Base-by-base conservation (phyloP, 176 grass and related monocot species). In the Puccinellia tenuiflora region DNA sequence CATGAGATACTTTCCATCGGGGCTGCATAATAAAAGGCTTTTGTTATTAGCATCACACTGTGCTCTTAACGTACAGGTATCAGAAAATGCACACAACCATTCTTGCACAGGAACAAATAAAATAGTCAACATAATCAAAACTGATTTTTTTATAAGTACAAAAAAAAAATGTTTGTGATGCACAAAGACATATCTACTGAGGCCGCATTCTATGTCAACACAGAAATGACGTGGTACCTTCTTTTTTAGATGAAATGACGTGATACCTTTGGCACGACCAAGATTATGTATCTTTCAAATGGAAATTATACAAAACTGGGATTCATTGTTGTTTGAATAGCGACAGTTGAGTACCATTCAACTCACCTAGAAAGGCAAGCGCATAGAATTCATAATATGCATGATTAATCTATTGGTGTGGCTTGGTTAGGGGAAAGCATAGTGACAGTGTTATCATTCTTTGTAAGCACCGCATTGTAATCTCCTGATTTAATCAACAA, bases 1-100 rank as follows among this genome's bases (percentile, higher is more conserved):
- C 22, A 98, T 85, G 35, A 98, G 87, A 83, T 86, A 88, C 40
- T 91, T 93, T 55, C 90, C 90, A 85, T 93, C 90, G 20, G 96
- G 96, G 72, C 71, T 74, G 28, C 29, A 1, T 17, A 74, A 74
- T 74, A 74, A 31, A 81, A 31, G 77, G 15, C 0, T 24, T 66
- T 79, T 47, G 61, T 89, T 38, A 90, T 81, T 68, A 25, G 24
- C 34, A 65, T 15, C 63, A 79, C 20, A 83, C 22, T 12, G 48
- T 7, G 38, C 68, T 74, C 73, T 72, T 55, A 53, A 33, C 24
- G 28, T 45, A 20, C 20, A 83, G 31, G 40, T 64, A 86, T 79
- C 21, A 79, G 39, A 48, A 64, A 33, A 17, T 28, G 12, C 45
- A 84, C 20, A 63, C 56, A 81, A 66, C 24, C 70, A 74, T 74